Conservation (phyloP, 2,329 filamentous ascomycete genomes). For the Fusarium scirpi region DNA sequence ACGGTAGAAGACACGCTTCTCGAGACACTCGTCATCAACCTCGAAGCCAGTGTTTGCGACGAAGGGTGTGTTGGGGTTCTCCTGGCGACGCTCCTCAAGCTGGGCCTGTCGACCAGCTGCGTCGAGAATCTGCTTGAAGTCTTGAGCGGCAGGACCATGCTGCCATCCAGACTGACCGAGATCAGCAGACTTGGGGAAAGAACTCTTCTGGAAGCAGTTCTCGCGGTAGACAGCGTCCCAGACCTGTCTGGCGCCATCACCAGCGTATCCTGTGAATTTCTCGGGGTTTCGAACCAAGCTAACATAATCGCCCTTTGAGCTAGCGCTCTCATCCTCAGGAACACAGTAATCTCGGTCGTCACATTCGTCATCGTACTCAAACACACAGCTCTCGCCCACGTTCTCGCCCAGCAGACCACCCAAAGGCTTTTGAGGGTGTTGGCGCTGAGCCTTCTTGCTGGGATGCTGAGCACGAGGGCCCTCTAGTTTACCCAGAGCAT, state of each 20-base stretch:
- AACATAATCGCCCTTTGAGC: constrained; percentile 94
- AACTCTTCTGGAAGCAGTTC: constrained; percentile 87
- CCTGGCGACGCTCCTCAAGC: constrained; percentile 64
- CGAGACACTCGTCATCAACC: constrained; percentile 90
- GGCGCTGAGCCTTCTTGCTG: constrained; percentile 76
- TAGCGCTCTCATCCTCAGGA: constrained; percentile 89
- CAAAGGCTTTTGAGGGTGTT: constrained; percentile 78
- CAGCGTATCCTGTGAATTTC: constrained; percentile 93
- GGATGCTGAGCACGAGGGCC: constrained; percentile 93
- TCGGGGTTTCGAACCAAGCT: constrained; percentile 94
- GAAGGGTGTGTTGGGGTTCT: constrained; percentile 66
- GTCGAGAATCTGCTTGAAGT: constrained; percentile 72
- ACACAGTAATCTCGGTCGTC: constrained; percentile 97
- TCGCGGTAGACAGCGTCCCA: constrained; percentile 98
- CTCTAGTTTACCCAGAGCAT: constrained; percentile 91
- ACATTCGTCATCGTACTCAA: constrained; percentile 97
- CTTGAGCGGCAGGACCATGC: constrained; percentile 66
- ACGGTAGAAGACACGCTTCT: constrained; percentile 98
- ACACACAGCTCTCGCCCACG: constrained; percentile 94
- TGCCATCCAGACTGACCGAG: constrained; percentile 60
- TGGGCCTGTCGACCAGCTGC: constrained; percentile 70
- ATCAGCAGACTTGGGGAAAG: constrained; percentile 70
- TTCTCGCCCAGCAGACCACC: constrained; percentile 85
- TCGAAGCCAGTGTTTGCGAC: constrained; percentile 76
- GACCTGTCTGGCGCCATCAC: constrained; percentile 85